Evolutionary conservation across 2,329 filamentous ascomycete species (phyloP).

Genomic region (Apiospora arundinis): DNA sequence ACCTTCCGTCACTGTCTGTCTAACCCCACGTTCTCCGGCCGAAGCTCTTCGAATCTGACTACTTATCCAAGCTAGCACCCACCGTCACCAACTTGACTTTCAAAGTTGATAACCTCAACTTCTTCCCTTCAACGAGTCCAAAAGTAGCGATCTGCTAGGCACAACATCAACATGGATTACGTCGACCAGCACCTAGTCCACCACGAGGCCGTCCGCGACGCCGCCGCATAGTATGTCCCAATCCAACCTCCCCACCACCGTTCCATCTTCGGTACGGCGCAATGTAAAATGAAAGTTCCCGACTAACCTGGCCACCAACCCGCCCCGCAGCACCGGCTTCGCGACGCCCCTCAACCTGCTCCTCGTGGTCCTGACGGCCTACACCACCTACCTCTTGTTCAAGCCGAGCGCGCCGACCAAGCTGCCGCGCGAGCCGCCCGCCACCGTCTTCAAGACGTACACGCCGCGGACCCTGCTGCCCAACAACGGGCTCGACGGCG

Average conservation of each 20-base stretch:
- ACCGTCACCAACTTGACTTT: neutral
- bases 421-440: slow-evolving; percentile 60
- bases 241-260: neutral
- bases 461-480: slow-evolving; percentile 83
- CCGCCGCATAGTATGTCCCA: slow-evolving; percentile 43
- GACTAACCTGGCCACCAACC: neutral
- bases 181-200: slow-evolving; percentile 60
- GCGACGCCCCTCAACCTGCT: slow-evolving; percentile 69
- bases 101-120: neutral
- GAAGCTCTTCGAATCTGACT: slow-evolving; percentile 18
- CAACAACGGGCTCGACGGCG: slow-evolving; percentile 77
- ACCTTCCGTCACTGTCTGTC: slow-evolving; percentile 3
- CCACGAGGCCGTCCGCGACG: slow-evolving; percentile 55
- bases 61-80: neutral
- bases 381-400: slow-evolving; percentile 64
- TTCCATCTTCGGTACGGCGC: neutral
- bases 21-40: slow-evolving; percentile 14
- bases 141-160: neutral
- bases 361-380: slow-evolving; percentile 61
- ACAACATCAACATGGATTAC: slow-evolving; percentile 56
- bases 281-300: slow-evolving; percentile 25
- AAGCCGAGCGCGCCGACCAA: slow-evolving; percentile 53
- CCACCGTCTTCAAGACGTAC: slow-evolving; percentile 71
- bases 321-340: slow-evolving; percentile 47
- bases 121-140: neutral